These are phyloP conservation scores for Amaranthus palmeri DNA, from an alignment of 148 eudicot genomes.

Conservation along the genomic window DNA sequence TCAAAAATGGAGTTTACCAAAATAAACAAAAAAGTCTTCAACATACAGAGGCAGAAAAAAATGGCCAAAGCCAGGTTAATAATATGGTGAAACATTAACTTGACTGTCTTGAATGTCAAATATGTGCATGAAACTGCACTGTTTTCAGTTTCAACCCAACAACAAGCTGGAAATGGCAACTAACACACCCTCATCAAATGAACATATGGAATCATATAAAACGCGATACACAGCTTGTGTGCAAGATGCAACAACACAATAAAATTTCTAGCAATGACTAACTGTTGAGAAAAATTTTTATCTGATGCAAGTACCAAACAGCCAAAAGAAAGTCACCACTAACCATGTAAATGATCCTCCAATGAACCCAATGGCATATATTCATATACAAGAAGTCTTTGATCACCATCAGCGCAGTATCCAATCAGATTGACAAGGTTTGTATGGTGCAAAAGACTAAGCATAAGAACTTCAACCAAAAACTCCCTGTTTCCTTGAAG, in stretches of 20 bases:
- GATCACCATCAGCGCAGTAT: conserved; percentile 98
- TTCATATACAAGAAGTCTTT: conserved; percentile 95
- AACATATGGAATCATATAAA: too few relatives aligned
- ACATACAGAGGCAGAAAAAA: too few relatives aligned
- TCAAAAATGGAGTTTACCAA: too few relatives aligned
- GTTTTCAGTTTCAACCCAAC: not conserved
- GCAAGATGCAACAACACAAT: not conserved
- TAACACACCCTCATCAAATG: not conserved
- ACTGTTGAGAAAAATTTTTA: not conserved
- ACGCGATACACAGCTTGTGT: not conserved
- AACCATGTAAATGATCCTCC: conserved; percentile 96
- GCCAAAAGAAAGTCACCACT: conserved; percentile 24
- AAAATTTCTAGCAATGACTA: not conserved
- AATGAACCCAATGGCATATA: conserved; percentile 94
- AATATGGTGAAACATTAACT: too few relatives aligned
- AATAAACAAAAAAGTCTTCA: too few relatives aligned
- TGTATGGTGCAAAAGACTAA: conserved; percentile 86
- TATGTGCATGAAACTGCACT: not conserved
- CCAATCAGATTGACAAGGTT: conserved; percentile 95
- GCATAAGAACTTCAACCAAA: conserved; percentile 97
- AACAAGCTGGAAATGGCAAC: not conserved
- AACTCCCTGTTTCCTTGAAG: conserved; percentile 96
- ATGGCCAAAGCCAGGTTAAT: too few relatives aligned
- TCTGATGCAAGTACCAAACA: not conserved
- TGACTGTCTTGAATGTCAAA: not conserved